Evolutionary conservation across 176 grass and related monocot species (phyloP).

Genomic region (Saccharum officinarum): DNA sequence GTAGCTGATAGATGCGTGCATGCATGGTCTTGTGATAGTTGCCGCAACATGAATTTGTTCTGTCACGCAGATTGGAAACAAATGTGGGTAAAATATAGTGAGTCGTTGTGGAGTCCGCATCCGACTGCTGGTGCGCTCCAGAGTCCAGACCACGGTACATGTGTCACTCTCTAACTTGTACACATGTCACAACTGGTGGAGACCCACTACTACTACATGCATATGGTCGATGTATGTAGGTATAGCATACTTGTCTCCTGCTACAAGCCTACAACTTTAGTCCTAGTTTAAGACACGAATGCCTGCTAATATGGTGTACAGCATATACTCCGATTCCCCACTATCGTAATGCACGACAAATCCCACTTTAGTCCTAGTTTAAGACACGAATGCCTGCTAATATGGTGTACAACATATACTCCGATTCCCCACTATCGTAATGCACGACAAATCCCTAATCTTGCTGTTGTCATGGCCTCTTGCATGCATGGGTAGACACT

Average conservation of each 20-base stretch:
- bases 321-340: not conserved
- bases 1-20: not conserved
- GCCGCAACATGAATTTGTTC: not conserved
- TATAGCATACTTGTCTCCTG: not conserved
- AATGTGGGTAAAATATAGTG: not conserved
- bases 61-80: conserved; percentile 26
- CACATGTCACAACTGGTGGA: not conserved
- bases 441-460: conserved; percentile 1
- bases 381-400: not conserved
- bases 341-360: conserved; percentile 2
- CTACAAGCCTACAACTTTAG: no score
- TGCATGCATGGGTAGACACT: not conserved
- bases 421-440: not conserved
- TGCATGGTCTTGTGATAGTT: not conserved
- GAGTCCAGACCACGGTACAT: not conserved
- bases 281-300: not conserved
- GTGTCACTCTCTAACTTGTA: not conserved
- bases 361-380: not conserved
- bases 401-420: not conserved
- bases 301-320: not conserved
- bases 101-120: conserved; percentile 19
- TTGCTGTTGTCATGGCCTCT: not conserved
- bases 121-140: not conserved
- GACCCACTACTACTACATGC: no score
- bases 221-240: not conserved